Evolutionary conservation across 192 early-diverging fungal species (phyloP), one percentile per base, ranked within the genome.

Genomic region (Obelidium mucronatum): DNA sequence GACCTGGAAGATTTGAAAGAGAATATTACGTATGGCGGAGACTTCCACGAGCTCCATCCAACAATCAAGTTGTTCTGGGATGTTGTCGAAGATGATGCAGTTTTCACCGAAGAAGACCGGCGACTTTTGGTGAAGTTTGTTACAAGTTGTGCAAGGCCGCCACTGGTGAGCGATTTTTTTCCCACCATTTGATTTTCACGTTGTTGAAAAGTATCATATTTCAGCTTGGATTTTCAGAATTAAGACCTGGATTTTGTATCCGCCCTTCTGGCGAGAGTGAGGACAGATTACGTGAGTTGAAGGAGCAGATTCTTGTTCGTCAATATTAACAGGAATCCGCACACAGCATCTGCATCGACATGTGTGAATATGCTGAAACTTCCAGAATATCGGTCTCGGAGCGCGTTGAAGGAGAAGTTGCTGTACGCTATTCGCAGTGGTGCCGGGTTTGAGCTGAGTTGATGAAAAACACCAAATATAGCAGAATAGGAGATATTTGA

Each of bases 281-380:
- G 55, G 84, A 86, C 3, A 82, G 96, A 40, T 79, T 98, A 70
- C 97, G 81, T 85, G 54, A 79, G 84, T 83, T 24, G n/a, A 24
- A 2, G 15, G 17, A 33, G 8, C 33, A 17, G 33, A 8, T 73
- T n/a, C 6, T 30, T n/a, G 54, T 11, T 39, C 33, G 35, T 56
- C 15, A 44, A n/a, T 61, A 61, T 17, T 26, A 17, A 17, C 51
- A 67, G 37, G 72, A n/a, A 42, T 40, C 33, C 68, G 37, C 52
- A 22, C 19, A 30, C 72, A 83, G 82, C 87, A 13, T 84, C 87
- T n/a, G 81, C 87, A 1, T 83, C 83, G 1, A 88, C 87, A 2
- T 88, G 87, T 59, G 93, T 98, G 68, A 98, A 98, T 77, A 82
- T 97, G 63, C 83, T 98, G 42, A 97, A 97, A 77, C 79, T 98